Conservation (phyloP, 106 monocot genomes). For the Phalaenopsis equestris region DNA sequence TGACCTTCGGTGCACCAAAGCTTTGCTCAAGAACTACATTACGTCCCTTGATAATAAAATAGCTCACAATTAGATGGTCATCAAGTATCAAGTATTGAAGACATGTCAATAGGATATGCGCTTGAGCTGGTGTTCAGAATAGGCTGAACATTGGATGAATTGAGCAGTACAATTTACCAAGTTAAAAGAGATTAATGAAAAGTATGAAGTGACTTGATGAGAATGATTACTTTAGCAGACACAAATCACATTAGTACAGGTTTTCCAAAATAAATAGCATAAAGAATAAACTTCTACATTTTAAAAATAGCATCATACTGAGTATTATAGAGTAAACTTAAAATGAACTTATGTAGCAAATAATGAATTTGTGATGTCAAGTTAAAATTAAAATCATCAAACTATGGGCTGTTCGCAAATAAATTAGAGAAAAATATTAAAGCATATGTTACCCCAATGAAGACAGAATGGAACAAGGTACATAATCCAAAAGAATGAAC, state of each 20-base stretch:
- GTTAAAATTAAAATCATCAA: too few relatives aligned
- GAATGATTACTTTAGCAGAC: neutral
- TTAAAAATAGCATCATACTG: too few relatives aligned
- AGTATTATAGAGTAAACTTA: too few relatives aligned
- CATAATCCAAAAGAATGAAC: too few relatives aligned
- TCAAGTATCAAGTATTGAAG: neutral
- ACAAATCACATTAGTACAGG: neutral
- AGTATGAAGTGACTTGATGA: neutral
- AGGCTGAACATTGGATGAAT: neutral
- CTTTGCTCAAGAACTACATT: constrained; percentile 93
- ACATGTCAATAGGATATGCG: neutral
- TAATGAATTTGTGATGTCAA: too few relatives aligned
- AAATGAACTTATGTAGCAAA: too few relatives aligned
- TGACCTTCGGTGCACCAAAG: constrained; percentile 92
- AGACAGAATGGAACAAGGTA: too few relatives aligned
- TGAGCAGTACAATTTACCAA: neutral
- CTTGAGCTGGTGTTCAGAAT: neutral
- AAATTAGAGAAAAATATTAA: too few relatives aligned
- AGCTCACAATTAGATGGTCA: neutral
- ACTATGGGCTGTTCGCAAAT: too few relatives aligned
- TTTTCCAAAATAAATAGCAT: neutral
- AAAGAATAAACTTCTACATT: too few relatives aligned
- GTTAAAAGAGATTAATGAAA: neutral
- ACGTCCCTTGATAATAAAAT: constrained; percentile 47
- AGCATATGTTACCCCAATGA: too few relatives aligned